Evolutionary conservation across 805 yeast species (phyloP), one percentile per base, ranked within the genome.

Genomic region (Candida tibetensis): DNA sequence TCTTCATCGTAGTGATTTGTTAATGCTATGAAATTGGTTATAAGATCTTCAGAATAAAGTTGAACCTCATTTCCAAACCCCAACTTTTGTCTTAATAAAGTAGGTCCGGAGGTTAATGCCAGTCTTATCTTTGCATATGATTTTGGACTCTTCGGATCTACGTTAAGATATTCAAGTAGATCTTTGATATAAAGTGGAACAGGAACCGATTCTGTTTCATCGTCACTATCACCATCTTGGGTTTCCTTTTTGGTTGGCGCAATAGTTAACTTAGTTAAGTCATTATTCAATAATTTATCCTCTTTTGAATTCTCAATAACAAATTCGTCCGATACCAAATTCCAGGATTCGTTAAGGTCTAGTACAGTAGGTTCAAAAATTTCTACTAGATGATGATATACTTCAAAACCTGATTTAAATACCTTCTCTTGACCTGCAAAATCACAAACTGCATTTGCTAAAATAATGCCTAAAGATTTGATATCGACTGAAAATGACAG

Each of bases 181-280:
- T 88, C 95, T 46, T 84, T 81, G 28, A 91, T 60, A 49, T 87
- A 91, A 2, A 86, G 69, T 0, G 88, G 89, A 2, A 64, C 57
- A 0, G 70, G 53, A 0, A 77, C 64, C 5, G 55, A 52, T 10
- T 72, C 41, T 0, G 79, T 60, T 0, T 78, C 75, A 44, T 72
- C 79, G 25, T 71, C 76, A 22, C 73, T 82, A 13, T 82, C 81
- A 16, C 77, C 77, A 16, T 72, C 82, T 48, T 19, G 28, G 32
- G 7, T 16, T 5, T 17, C 15, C 13, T 14, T 14, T 10, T 30
- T 17, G 14, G 22, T 5, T 4, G 32, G 4, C 7, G 17, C 17
- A 10, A 30, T 30, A 9, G 17, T 14, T 9, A 30, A 22, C 22
- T 12, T 8, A 22, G 19, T 25, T 10, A 33, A 19, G 16, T 33